Evolutionary conservation across 2,329 filamentous ascomycete genomes (phyloP), one percentile per base, ranked within the genome.

Genomic region (Alternaria burnsii): DNA sequence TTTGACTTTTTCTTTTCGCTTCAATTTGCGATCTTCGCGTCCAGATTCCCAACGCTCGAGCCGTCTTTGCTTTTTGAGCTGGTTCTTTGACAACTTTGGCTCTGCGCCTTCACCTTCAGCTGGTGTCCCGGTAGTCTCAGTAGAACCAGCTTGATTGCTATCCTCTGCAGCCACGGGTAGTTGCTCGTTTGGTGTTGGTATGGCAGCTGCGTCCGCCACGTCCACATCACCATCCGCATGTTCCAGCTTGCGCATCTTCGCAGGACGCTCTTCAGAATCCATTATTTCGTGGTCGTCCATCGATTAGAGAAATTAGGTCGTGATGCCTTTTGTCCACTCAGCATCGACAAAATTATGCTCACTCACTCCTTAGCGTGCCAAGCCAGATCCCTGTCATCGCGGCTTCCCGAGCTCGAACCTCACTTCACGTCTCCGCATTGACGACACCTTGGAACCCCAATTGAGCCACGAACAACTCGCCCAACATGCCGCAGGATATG

Each of bases 401-500:
- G 63, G 62, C 58, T 65, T 62, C 65, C 62, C 58, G 59, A 61
- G 62, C 62, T 64, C 57, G 63, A 66, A 60, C 62, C 58, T 63
- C 63, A 72, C 71, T 68, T 73, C 71, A 74, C 56, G 53, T 55
- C 68, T 68, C 70, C 66, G 64, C 69, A 72, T 66, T 66, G 60
- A 63, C 64, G 62, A 59, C 66, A 67, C 64, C 62, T 61, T 65
- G 63, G 55, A 56, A 57, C 53, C 62, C 70, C 65, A 61, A 77
- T 77, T 76, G 72, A 71, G 48, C 65, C 63, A 66, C 69, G 53
- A 61, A 62, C 38, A 63, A 63, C 68, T 56, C 62, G 60, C 67
- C 64, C 85, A 89, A 69, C 77, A 97, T 98, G 94, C 89, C 91
- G 85, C 94, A 98, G 87, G 95, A 99, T 86, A 92, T 99, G 88